Percentiles rank a stretch among this genome's conserved stretches.
Conservation (phyloP, 2,329 filamentous ascomycete species). For the Blumeriella jaapii region DNA sequence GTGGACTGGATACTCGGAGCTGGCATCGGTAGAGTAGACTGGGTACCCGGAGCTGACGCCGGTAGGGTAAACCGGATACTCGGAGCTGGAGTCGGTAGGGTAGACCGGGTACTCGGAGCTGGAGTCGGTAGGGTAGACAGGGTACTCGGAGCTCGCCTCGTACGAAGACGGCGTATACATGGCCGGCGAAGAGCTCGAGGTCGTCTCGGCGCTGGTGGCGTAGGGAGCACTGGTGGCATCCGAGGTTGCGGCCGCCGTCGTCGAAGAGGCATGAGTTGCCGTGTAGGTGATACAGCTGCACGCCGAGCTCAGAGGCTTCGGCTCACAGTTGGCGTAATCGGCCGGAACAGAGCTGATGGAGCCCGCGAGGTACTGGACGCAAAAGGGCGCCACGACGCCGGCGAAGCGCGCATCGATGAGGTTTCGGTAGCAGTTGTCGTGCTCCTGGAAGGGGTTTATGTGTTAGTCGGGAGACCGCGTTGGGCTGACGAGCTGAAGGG, state of each 20-base stretch:
- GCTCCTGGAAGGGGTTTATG: constrained; percentile 13
- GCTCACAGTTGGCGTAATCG: constrained; percentile 26
- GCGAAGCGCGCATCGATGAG: constrained; percentile 27
- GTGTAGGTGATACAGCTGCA: constrained; percentile 26
- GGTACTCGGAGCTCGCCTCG: background rate
- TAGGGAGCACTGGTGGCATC: constrained; percentile 5
- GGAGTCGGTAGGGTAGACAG: background rate
- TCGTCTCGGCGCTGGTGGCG: background rate
- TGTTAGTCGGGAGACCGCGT: background rate
- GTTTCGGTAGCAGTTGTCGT: constrained; percentile 29
- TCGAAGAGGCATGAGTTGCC: constrained; percentile 20
- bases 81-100: background rate
- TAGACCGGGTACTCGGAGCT: background rate
- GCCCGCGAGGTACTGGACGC: constrained; percentile 26
- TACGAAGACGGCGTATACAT: background rate
- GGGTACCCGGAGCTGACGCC: background rate
- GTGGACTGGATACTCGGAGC: background rate
- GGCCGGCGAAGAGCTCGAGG: background rate
- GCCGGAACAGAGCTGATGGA: constrained; percentile 26
- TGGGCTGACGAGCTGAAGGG: background rate
- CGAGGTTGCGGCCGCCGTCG: constrained; percentile 10
- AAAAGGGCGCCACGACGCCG: constrained; percentile 25
- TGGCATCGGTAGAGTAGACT: background rate
- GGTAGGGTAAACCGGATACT: background rate
- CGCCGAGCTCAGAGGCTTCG: constrained; percentile 21